Base-by-base conservation (phyloP, 371 early-diverging fungal genomes). In the Actinomucor elegans region DNA sequence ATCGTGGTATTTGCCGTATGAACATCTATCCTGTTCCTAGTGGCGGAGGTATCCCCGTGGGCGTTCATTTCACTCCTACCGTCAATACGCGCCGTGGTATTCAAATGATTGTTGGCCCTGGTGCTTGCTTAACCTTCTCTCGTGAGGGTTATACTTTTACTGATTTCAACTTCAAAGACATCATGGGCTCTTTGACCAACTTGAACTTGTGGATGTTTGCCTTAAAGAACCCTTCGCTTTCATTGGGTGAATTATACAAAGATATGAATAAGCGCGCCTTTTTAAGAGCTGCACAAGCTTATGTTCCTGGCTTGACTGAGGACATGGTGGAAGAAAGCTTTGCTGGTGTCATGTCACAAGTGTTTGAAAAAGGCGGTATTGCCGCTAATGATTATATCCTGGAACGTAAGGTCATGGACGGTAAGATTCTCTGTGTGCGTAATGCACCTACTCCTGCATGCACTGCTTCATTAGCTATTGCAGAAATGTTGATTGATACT, bases 321-420 rank as follows among this genome's bases (percentile, higher is more conserved):
- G 69, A 77, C 32, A 77, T 77, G 77, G 77, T 77, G 1, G 77
- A 77, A 34, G 69, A 64, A 14, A 77, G 77, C 27, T 77, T 71
- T 48, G 55, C 69, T 3, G 77, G 77, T 17, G 71, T 77, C 2
- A 77, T 77, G 77, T 59, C 69, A 1, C 73, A 73, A 53, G 77
- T 77, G 11, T 77, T 77, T 51, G 73, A 67, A 55, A 65, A 59
- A 38, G 75, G 75, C 29, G 71, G 71, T 37, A 57, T 60, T 42
- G 77, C 77, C 24, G 77, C 77, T 14, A 61, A 61, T 27, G 77
- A 76, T 37, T 73, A 66, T 57, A 77, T 73, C 44, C 33, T 77
- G 29, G 73, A 73, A 24, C 64, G 73, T n/a, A 73, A 73, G 14
- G 71, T 69, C 23, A 57, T 77, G 61, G 65, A 67, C 44, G 73